Percentiles rank a stretch among this genome's conserved stretches.
phyloP scores from a whole-genome alignment of 768 basidiomycete species.

The Boletus rubroflammeus region DNA sequence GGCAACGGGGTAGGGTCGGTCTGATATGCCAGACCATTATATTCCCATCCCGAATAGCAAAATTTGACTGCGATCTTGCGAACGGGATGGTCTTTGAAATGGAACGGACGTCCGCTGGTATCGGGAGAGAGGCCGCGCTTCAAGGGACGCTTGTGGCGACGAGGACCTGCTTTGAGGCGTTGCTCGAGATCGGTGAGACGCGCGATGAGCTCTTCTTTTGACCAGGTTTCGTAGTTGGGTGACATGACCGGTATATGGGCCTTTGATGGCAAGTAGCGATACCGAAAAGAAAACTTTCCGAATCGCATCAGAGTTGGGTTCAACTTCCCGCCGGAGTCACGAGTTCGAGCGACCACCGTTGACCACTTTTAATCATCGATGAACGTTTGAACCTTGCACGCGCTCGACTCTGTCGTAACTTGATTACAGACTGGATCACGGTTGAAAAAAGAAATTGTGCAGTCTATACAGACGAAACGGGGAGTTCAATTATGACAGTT shows the following conservation, averaged over 20 bases:
- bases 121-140: slow-evolving; percentile 16
- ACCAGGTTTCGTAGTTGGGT: slow-evolving; percentile 51
- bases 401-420: no score
- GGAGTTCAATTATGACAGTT: no score
- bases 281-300: slow-evolving; percentile 31
- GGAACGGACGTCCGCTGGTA: slow-evolving; percentile 43
- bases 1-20: slow-evolving; percentile 65
- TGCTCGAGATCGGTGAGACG: slow-evolving; percentile 56
- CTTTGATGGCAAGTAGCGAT: slow-evolving; percentile 31
- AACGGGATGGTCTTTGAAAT: slow-evolving; percentile 63
- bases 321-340: background rate
- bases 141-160: slow-evolving; percentile 2
- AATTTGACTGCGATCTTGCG: slow-evolving; percentile 95
- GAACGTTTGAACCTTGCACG: background rate
- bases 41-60: slow-evolving; percentile 89
- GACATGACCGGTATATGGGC: slow-evolving; percentile 34
- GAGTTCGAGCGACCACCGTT: background rate
- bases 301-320: slow-evolving; percentile 24
- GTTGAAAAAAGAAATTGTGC: background rate
- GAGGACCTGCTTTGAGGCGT: slow-evolving; percentile 11
- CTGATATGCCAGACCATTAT: slow-evolving; percentile 88
- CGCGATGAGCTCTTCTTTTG: slow-evolving; percentile 68
- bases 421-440: background rate
- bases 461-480: background rate
- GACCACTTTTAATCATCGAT: background rate